Evolutionary conservation across 768 basidiomycete species (phyloP), one percentile per base, ranked within the genome.

Genomic region (Tylopilus plumbeoviolaceoides): DNA sequence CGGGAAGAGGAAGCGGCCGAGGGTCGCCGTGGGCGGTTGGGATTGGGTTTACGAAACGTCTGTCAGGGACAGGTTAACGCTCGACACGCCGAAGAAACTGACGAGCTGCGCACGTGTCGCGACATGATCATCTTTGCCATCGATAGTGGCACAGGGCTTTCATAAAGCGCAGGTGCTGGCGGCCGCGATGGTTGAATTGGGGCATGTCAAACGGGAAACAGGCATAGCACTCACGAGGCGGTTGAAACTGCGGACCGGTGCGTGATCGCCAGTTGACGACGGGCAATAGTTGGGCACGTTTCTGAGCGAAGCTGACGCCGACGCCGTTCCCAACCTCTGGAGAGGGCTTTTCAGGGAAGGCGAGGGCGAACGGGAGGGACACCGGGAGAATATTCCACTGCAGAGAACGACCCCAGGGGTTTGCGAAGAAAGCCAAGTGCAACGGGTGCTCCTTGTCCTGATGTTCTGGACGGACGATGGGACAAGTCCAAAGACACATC

Each of bases 121-220:
- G 76, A 78, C 77, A 78, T 78, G 56, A 78, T 78, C 53, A 78
- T 72, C 62, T 78, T 78, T 31, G 76, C 76, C 76, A 78, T 78
- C 8, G 77, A 78, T 39, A 74, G 58, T 43, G 76, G 76, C 35
- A 70, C 66, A 47, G 72, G 72, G 51, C 58, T 73, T 54, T 76
- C 70, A 48, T 78, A 77, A 17, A 75, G 57, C 1, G 74, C 72
- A 27, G 76, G 73, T 43, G 75, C 76, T 77, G 20, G 12, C 5
- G n/a, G 45, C 28, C 9, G 33, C 35, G 10, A 25, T 20, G 54
- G 44, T 53, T 48, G 46, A 23, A 23, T 50, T 17, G 17, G n/a
- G 23, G 27, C 33, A 47, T n/a, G 21, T 44, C 33, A 28, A 35
- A 21, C n/a, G 7, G 25, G 25, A 28, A 5, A 25, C 17, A 11